A percentile compares a stretch with the other conserved stretches of the same genome.
Evolutionary conservation across 805 yeast genomes (phyloP).

Genomic region (Starmerella bacillaris): DNA sequence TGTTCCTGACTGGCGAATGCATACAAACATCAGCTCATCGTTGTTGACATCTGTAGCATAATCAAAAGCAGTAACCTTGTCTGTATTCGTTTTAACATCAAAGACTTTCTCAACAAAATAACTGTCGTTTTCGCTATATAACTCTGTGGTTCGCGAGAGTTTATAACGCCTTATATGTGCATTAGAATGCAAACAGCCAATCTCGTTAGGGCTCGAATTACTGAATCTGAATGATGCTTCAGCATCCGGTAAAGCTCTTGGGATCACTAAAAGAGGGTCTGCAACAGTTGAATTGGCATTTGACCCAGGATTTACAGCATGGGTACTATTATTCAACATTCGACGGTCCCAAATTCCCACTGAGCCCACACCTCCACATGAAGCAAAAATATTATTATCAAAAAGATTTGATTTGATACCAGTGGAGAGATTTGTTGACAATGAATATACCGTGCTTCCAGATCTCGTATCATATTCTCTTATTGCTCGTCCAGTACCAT

Average conservation of each 20-base stretch:
- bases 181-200: conserved; percentile 47
- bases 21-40: conserved; percentile 47
- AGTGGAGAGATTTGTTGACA: conserved; percentile 55
- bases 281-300: not conserved
- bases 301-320: conserved; percentile 12
- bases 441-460: conserved; percentile 27
- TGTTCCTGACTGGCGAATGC: conserved; percentile 83
- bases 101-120: conserved; percentile 59
- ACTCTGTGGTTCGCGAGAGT: not conserved
- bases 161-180: not conserved
- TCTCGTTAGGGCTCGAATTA: conserved; percentile 46
- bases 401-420: conserved; percentile 55
- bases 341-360: conserved; percentile 41
- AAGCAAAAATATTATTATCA: conserved; percentile 47
- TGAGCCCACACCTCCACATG: conserved; percentile 70
- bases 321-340: conserved; percentile 13
- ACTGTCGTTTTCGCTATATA: conserved; percentile 24
- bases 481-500: conserved; percentile 59
- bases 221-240: conserved; percentile 25
- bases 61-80: conserved; percentile 71
- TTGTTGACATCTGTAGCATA: conserved; percentile 41
- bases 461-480: conserved; percentile 49
- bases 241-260: conserved; percentile 14
- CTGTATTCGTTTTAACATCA: conserved; percentile 58
- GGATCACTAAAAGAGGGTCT: conserved; percentile 16